Conservation (phyloP, 2,329 filamentous ascomycete genomes). For the Curvularia eragrostidis region DNA sequence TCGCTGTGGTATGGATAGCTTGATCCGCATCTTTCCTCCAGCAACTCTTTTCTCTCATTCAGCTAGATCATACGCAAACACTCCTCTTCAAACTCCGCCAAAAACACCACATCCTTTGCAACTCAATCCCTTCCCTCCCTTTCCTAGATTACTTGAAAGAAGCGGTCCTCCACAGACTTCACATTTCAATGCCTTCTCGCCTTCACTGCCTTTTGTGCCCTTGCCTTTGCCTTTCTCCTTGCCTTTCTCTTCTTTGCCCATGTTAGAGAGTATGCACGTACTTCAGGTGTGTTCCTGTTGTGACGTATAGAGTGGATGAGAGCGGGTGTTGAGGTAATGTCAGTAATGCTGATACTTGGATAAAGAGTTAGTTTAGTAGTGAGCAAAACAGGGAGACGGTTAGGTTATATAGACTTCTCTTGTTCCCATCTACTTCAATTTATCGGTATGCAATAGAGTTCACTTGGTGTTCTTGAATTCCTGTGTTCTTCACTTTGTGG, state of each 20-base stretch:
- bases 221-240: neutral
- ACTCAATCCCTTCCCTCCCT: neutral
- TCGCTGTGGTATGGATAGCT: neutral
- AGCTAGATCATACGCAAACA: neutral
- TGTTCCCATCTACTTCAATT: neutral
- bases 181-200: neutral
- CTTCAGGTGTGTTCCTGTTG: neutral
- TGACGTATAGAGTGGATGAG: neutral
- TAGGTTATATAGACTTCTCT: neutral
- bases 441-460: neutral
- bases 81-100: neutral
- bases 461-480: neutral
- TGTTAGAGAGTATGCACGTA: neutral
- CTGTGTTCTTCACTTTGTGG: neutral
- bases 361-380: neutral
- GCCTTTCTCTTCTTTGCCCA: neutral
- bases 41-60: too few relatives aligned
- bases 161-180: neutral
- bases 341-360: neutral
- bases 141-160: neutral
- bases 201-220: neutral
- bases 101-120: neutral
- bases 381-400: neutral
- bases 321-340: neutral
- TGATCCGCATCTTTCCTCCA: neutral